Conservation (phyloP, 1,284 basidiomycete genomes). For the Marasmius oreades region DNA sequence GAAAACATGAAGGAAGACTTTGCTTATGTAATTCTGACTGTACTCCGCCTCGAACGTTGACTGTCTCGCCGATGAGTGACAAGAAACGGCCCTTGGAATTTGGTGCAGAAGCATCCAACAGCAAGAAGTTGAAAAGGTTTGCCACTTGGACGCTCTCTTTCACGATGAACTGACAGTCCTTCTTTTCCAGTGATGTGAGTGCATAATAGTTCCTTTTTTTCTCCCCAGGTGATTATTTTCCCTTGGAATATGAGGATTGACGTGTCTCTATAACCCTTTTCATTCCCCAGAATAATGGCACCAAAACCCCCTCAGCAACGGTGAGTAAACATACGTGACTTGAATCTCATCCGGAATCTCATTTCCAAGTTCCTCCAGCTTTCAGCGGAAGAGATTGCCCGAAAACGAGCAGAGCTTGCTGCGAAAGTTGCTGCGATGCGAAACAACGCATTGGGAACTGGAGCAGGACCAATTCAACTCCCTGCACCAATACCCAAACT, state of each 20-base stretch:
- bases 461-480: slow-evolving; percentile 29
- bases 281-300: slow-evolving; percentile 51
- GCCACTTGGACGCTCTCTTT: slow-evolving; percentile 17
- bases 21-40: slow-evolving; percentile 15
- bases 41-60: background rate
- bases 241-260: slow-evolving; percentile 42
- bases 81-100: slow-evolving; percentile 49
- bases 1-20: slow-evolving; percentile 18
- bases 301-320: slow-evolving; percentile 38
- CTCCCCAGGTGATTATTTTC: slow-evolving; percentile 67
- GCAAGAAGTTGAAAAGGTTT: slow-evolving; percentile 72
- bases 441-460: slow-evolving; percentile 36
- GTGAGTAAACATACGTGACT: slow-evolving; percentile 30
- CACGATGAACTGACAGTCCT: slow-evolving; percentile 15
- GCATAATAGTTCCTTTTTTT: slow-evolving; percentile 28
- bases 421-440: slow-evolving; percentile 82
- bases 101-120: slow-evolving; percentile 41
- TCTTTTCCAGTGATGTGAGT: slow-evolving; percentile 67
- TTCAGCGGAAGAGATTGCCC: slow-evolving; percentile 58
- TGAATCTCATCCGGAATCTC: slow-evolving; percentile 7
- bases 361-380: slow-evolving; percentile 21
- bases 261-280: slow-evolving; percentile 67
- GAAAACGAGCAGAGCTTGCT: slow-evolving; percentile 80
- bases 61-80: slow-evolving; percentile 40
- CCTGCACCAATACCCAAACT: slow-evolving; percentile 25